A percentile compares a stretch with the other conserved stretches of the same genome.
Conservation (phyloP, 371 early-diverging fungal genomes). For the Homolaphlyctis polyrhiza region DNA sequence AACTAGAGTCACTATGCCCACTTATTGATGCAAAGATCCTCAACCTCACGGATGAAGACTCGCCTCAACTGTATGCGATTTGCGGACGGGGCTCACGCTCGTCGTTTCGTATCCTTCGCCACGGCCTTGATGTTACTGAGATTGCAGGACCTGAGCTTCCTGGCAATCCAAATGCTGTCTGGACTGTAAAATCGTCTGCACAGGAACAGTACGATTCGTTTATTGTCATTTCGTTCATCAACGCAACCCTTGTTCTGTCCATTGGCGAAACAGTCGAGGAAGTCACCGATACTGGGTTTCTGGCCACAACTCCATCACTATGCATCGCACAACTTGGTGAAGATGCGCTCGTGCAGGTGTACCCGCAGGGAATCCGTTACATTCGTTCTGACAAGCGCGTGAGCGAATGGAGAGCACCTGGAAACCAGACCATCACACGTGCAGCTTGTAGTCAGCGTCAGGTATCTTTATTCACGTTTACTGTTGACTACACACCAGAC, state of each 20-base stretch:
- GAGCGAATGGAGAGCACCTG: conserved; percentile 91
- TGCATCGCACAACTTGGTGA: conserved; percentile 81
- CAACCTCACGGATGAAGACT: conserved; percentile 85
- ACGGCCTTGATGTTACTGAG: conserved; percentile 88
- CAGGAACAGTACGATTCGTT: conserved; percentile 67
- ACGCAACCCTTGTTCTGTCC: conserved; percentile 87
- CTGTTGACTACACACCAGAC: not conserved
- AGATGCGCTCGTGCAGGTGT: conserved; percentile 85
- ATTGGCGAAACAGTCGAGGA: conserved; percentile 96
- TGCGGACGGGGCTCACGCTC: conserved; percentile 82
- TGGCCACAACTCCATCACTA: conserved; percentile 74
- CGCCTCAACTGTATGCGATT: conserved; percentile 87
- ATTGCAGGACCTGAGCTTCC: conserved; percentile 90
- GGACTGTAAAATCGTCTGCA: conserved; percentile 60
- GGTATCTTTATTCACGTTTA: no score
- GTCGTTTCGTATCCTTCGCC: conserved; percentile 81
- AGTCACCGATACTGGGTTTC: conserved; percentile 84
- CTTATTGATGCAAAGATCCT: conserved; percentile 66
- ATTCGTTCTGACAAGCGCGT: conserved; percentile 81
- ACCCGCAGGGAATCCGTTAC: conserved; percentile 84
- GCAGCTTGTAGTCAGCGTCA: conserved; percentile 79
- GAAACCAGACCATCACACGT: conserved; percentile 56
- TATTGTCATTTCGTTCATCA: conserved; percentile 90
- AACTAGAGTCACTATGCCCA: conserved; percentile 78
- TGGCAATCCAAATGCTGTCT: conserved; percentile 89